These are phyloP conservation scores for Populus nigra DNA, from an alignment of 345 rosid genomes.

Conservation along the genomic window DNA sequence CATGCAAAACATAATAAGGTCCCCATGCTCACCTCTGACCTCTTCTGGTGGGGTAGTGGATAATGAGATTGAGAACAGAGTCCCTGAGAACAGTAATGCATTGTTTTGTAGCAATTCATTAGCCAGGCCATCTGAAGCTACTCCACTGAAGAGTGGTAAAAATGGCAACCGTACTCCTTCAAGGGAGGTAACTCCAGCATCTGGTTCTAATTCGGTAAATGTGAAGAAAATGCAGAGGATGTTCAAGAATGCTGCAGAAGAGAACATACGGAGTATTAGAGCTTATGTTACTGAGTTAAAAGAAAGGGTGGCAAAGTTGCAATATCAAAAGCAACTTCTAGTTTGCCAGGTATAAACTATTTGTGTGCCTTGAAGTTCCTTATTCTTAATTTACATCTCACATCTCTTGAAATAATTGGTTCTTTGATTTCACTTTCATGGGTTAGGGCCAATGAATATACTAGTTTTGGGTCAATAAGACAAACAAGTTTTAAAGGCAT, in stretches of 20 bases:
- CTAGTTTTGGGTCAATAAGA: not conserved
- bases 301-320: conserved; percentile 94
- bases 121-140: conserved; percentile 29
- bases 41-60: conserved; percentile 54
- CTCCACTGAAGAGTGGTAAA: conserved; percentile 43
- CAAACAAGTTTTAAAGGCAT: not conserved
- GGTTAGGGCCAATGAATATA: not conserved
- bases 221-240: conserved; percentile 89
- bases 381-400: not conserved
- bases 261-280: conserved; percentile 76
- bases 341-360: conserved; percentile 76
- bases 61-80: conserved; percentile 63
- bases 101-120: conserved; percentile 28
- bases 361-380: not conserved
- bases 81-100: conserved; percentile 48
- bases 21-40: conserved; percentile 82
- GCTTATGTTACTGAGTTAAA: conserved; percentile 80
- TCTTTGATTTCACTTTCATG: not conserved
- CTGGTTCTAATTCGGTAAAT: conserved; percentile 65
- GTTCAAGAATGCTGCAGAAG: conserved; percentile 97
- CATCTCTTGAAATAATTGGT: not conserved
- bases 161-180: conserved; percentile 33
- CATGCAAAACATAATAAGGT: conserved; percentile 68
- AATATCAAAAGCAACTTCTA: conserved; percentile 93
- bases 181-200: conserved; percentile 60